These are phyloP conservation scores for Bipolaris gigantea DNA, from an alignment of 2,329 filamentous ascomycete genomes.

Conservation along the genomic window DNA sequence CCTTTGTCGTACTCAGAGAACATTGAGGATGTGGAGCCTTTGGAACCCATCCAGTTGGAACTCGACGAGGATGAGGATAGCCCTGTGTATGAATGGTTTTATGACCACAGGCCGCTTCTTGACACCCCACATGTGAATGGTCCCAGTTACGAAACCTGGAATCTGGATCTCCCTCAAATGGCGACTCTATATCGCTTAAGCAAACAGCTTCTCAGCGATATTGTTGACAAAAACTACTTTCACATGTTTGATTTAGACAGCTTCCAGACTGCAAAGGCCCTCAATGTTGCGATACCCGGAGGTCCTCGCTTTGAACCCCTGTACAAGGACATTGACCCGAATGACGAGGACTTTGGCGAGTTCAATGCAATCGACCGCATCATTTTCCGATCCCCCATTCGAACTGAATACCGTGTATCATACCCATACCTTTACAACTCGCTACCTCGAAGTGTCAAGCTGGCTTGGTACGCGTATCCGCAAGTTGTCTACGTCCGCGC, in stretches of 20 bases:
- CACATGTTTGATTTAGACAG: constrained; percentile 95
- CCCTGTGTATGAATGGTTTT: constrained; percentile 95
- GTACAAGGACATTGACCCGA: constrained; percentile 98
- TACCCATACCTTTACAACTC: constrained; percentile 97
- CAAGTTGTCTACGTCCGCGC: constrained; percentile 88
- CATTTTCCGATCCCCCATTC: constrained; percentile 93
- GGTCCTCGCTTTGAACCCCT: constrained; percentile 94
- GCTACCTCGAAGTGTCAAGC: constrained; percentile 86
- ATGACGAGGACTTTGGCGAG: constrained; percentile 98
- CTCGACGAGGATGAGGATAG: constrained; percentile 91
- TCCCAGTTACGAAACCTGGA: constrained; percentile 96
- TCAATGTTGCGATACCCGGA: constrained; percentile 97
- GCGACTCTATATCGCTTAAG: constrained; percentile 91
- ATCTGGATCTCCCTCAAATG: constrained; percentile 91
- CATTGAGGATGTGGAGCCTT: constrained; percentile 94
- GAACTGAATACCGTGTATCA: constrained; percentile 92
- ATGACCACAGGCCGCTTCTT: constrained; percentile 86
- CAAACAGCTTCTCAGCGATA: constrained; percentile 84
- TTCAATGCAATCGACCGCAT: constrained; percentile 99
- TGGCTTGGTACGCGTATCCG: constrained; percentile 92
- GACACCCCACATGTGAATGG: constrained; percentile 95
- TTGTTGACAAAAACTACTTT: constrained; percentile 96
- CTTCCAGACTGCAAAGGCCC: constrained; percentile 91
- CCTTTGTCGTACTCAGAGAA: constrained; percentile 98
- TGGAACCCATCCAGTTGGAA: constrained; percentile 98